These are phyloP conservation scores for Boletus patriciae DNA, from an alignment of 768 basidiomycete genomes.

Conservation along the genomic window DNA sequence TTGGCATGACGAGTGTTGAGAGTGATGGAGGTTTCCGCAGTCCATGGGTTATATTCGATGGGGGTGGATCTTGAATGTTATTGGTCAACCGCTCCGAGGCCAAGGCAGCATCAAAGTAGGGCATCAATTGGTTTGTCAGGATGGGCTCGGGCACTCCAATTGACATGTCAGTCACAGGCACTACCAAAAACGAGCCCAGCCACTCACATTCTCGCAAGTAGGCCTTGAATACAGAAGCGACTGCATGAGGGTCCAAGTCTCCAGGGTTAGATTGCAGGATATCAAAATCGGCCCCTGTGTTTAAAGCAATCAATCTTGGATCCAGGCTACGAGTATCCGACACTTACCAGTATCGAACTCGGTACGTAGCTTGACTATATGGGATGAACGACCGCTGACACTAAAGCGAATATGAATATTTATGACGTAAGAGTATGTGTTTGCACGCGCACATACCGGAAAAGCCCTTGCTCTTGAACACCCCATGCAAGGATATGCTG, in stretches of 20 bases:
- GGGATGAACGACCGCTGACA: conserved; percentile 79
- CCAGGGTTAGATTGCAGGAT: conserved; percentile 75
- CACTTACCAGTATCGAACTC: conserved; percentile 79
- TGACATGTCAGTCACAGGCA: conserved; percentile 6
- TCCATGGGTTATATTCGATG: conserved; percentile 38
- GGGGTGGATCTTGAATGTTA: conserved; percentile 29
- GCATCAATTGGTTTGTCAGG: conserved; percentile 67
- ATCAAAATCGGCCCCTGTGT: conserved; percentile 80
- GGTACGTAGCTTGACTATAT: conserved; percentile 67
- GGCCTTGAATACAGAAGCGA: conserved; percentile 89
- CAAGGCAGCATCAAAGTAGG: conserved; percentile 79
- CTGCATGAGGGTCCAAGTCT: conserved; percentile 92
- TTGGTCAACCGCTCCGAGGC: conserved; percentile 46
- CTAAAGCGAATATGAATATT: conserved; percentile 38
- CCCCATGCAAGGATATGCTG: conserved; percentile 85
- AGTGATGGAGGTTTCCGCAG: conserved; percentile 79
- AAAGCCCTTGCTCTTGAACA: conserved; percentile 81
- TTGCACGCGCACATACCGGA: conserved; percentile 60
- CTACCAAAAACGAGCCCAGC: background rate
- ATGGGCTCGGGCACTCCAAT: conserved; percentile 81
- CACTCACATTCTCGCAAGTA: conserved; percentile 88
- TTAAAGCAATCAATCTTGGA: conserved; percentile 5
- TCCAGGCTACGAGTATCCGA: background rate
- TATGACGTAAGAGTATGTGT: background rate
- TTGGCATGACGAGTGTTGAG: conserved; percentile 75